Conservation (phyloP, 208 protist species). For the Naegleria gruberi region DNA sequence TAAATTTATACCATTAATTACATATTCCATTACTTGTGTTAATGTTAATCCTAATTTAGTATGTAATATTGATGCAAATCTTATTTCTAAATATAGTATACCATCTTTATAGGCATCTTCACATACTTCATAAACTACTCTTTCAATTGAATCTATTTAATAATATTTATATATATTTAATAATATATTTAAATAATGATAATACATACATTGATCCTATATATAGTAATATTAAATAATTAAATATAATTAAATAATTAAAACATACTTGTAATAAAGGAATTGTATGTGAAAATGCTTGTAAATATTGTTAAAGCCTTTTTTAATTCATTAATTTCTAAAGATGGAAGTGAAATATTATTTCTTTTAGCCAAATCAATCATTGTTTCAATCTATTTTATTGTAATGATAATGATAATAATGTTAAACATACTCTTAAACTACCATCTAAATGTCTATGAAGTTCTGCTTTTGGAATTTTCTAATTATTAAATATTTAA, state of each 20-base stretch:
- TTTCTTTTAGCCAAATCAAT: neutral
- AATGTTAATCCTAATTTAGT: neutral
- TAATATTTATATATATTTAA: neutral
- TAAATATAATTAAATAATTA: neutral
- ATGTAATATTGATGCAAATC: neutral
- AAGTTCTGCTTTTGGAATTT: neutral
- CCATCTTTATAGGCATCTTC: neutral
- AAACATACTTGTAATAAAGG: neutral
- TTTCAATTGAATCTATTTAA: neutral
- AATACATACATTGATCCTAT: neutral
- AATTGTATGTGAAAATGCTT: neutral
- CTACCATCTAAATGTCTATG: slow-evolving; percentile 44
- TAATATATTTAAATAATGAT: too few species aligned
- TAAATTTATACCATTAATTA: neutral
- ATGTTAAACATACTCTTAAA: slow-evolving; percentile 28
- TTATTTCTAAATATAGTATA: neutral
- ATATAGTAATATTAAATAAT: too few species aligned
- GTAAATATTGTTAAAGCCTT: neutral
- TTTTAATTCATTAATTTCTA: neutral
- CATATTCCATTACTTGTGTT: neutral
- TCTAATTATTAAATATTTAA: too few species aligned
- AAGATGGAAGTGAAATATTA: neutral
- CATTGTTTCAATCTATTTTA: neutral
- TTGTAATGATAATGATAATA: neutral
- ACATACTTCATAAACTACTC: neutral